Percentiles rank a stretch among this genome's conserved stretches.
These are phyloP conservation scores for Cystofilobasidium ferigula DNA, from an alignment of 768 basidiomycete genomes.

Conservation along the genomic window DNA sequence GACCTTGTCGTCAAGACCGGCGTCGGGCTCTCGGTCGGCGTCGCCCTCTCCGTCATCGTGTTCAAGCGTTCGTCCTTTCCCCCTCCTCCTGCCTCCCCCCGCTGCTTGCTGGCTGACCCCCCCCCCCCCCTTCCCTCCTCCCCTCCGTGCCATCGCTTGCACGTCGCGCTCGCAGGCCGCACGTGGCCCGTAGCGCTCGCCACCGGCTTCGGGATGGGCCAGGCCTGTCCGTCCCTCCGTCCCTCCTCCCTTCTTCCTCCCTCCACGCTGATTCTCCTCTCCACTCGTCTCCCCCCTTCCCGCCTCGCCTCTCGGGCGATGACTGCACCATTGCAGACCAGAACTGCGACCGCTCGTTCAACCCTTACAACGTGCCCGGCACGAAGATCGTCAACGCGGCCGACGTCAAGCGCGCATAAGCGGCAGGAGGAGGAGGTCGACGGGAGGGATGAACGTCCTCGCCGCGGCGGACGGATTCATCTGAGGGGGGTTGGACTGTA, in stretches of 20 bases:
- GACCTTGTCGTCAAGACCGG: constrained; percentile 79
- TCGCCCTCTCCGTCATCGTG: constrained; percentile 76
- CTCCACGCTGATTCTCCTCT: not conserved
- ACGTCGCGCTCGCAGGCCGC: too few relatives aligned
- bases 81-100: not conserved
- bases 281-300: not conserved
- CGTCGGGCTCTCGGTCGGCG: constrained; percentile 77
- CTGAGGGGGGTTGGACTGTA: too few relatives aligned
- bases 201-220: constrained; percentile 75
- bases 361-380: constrained; percentile 76
- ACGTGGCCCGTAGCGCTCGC: constrained; percentile 81
- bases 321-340: constrained; percentile 45
- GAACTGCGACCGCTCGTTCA: constrained; percentile 78
- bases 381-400: constrained; percentile 52
- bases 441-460: too few relatives aligned
- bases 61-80: constrained; percentile 65
- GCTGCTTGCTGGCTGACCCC: not conserved
- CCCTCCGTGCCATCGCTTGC: too few relatives aligned
- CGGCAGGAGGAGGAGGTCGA: too few relatives aligned
- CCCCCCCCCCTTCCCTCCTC: not conserved
- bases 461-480: too few relatives aligned
- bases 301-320: not conserved
- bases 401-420: constrained; percentile 21
- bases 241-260: not conserved
- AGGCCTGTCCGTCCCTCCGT: constrained; percentile 45